These are phyloP conservation scores for Quercus robur DNA, from an alignment of 306 rosid genomes.

Conservation along the genomic window DNA sequence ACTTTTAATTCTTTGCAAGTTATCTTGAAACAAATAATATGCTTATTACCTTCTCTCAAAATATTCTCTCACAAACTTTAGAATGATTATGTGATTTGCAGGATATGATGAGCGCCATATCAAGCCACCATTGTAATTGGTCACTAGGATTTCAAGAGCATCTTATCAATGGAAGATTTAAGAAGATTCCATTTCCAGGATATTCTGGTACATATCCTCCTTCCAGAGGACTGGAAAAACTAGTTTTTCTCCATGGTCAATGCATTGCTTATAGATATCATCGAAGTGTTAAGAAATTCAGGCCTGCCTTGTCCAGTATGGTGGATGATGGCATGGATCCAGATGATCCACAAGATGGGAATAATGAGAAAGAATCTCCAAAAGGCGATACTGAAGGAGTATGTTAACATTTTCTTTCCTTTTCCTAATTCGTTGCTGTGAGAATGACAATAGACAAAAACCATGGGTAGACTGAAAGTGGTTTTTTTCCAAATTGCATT, in stretches of 20 bases:
- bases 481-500: background rate
- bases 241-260: constrained; percentile 33
- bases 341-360: constrained; percentile 55
- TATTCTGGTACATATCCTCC: constrained; percentile 30
- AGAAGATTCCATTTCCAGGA: constrained; percentile 52
- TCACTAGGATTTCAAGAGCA: constrained; percentile 60
- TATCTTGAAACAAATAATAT: background rate
- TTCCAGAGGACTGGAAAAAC: constrained; percentile 41
- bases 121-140: constrained; percentile 69
- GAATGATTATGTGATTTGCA: constrained; percentile 18
- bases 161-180: constrained; percentile 35
- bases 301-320: constrained; percentile 47
- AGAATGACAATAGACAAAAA: background rate
- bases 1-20: too few species aligned
- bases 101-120: constrained; percentile 66
- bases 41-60: background rate
- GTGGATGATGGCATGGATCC: constrained; percentile 43
- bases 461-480: background rate
- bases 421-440: constrained; percentile 20
- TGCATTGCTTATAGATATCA: constrained; percentile 29
- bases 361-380: constrained; percentile 36
- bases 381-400: constrained; percentile 51
- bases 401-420: constrained; percentile 18
- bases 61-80: constrained; percentile 5
- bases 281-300: constrained; percentile 33